Evolutionary conservation across 768 basidiomycete species (phyloP).

Genomic region (Macrocybe gigantea): DNA sequence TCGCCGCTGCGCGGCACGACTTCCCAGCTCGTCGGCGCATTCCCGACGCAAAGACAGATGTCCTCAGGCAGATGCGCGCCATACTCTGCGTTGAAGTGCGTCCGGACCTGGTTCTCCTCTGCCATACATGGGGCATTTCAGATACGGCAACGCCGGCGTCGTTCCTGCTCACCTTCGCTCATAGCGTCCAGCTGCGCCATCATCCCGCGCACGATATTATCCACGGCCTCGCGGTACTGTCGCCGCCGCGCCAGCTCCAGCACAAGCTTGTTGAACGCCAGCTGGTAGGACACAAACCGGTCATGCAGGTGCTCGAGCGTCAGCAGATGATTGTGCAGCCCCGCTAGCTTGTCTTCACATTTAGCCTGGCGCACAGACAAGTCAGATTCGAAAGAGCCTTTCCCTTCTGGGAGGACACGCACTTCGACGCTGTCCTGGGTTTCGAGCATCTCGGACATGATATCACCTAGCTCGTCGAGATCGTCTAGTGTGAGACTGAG

Average conservation of each 20-base stretch:
- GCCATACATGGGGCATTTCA: not conserved
- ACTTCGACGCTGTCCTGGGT: constrained; percentile 70
- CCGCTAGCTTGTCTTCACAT: constrained; percentile 46
- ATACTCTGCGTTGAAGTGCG: constrained; percentile 67
- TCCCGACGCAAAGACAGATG: constrained; percentile 71
- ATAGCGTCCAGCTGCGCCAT: constrained; percentile 55
- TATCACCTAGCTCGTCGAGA: constrained; percentile 72
- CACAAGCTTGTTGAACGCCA: constrained; percentile 68
- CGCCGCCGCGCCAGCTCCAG: constrained; percentile 67
- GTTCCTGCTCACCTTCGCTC: constrained; percentile 49
- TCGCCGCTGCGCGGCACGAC: constrained; percentile 55
- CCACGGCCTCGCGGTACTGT: constrained; percentile 60
- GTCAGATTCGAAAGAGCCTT: not conserved
- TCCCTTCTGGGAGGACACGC: constrained; percentile 5
- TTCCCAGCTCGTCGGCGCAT: constrained; percentile 70
- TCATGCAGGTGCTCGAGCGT: constrained; percentile 61
- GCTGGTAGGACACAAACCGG: constrained; percentile 63
- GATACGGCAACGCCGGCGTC: too few species aligned
- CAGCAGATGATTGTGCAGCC: constrained; percentile 55
- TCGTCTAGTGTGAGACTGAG: constrained; percentile 50
- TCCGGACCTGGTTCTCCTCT: constrained; percentile 67
- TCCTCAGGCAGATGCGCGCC: constrained; percentile 74
- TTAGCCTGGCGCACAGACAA: constrained; percentile 29
- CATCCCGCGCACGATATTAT: constrained; percentile 63
- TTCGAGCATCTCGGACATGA: constrained; percentile 73